phyloP scores from a whole-genome alignment of 1,139 yeast genomes.

The Debaryomyces fabryi region DNA sequence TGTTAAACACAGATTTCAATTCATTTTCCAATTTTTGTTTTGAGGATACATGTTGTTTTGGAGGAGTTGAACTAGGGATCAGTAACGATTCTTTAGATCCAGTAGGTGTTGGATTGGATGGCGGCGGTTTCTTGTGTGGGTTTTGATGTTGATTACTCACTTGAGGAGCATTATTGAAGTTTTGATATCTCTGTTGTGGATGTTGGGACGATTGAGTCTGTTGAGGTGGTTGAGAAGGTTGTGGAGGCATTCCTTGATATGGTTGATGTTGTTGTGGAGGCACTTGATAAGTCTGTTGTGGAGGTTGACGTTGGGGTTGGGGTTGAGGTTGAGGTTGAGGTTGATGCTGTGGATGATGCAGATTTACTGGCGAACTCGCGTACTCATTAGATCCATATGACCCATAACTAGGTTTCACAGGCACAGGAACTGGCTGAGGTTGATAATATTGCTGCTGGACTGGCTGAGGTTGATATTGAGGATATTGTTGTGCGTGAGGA shows the following conservation, averaged over 20 bases:
- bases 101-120: slow-evolving; percentile 8
- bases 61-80: slow-evolving; percentile 12
- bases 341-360: slow-evolving; percentile 16
- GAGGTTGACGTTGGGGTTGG: slow-evolving; percentile 16
- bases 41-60: slow-evolving; percentile 16
- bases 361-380: slow-evolving; percentile 6
- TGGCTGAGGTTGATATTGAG: slow-evolving; percentile 17
- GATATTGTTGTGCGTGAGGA: slow-evolving; percentile 22
- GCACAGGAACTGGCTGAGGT: slow-evolving; percentile 13
- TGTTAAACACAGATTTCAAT: slow-evolving; percentile 55
- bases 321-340: slow-evolving; percentile 8
- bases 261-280: slow-evolving; percentile 2
- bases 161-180: slow-evolving; percentile 5
- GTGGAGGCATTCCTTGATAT: slow-evolving; percentile 3
- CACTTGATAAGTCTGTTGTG: slow-evolving; percentile 17
- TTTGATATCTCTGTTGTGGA: slow-evolving; percentile 11
- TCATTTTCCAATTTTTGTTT: slow-evolving; percentile 51
- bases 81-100: slow-evolving; percentile 21
- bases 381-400: slow-evolving; percentile 5
- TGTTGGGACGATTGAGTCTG: slow-evolving; percentile 8
- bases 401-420: slow-evolving; percentile 10
- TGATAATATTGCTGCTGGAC: slow-evolving; percentile 17
- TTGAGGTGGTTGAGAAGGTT: slow-evolving; percentile 6
- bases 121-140: slow-evolving; percentile 24
- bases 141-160: slow-evolving; percentile 12